Evolutionary conservation across 2,329 filamentous ascomycete genomes (phyloP), one percentile per base, ranked within the genome.

Genomic region (Fusarium chaquense): DNA sequence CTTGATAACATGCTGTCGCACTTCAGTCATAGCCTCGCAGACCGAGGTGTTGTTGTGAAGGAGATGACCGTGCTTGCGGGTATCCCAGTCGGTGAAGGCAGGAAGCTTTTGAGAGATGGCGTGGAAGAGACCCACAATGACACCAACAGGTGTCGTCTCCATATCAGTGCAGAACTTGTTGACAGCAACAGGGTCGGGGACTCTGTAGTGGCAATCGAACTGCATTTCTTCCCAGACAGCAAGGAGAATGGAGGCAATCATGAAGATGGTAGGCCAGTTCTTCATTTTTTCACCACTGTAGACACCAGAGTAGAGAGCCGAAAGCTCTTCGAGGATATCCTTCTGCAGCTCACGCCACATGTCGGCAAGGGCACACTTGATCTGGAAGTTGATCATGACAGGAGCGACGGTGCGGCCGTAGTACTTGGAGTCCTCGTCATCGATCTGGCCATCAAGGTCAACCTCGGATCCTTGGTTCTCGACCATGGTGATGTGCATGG

Each of bases 361-460:
- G 76, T 97, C 94, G 71, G 94, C 95, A 83, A 98, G 90, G 57
- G 94, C 94, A 76, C 93, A 96, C 87, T 98, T 98, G 85, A 98
- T 94, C 84, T 98, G 93, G 88, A 98, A 98, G 85, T 98, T 98
- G 88, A 98, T 97, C 94, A 98, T 97, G 78, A 98, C 94, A 15
- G 95, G 95, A 18, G 95, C 95, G 68, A 97, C 90, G 36, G 91
- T 94, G 84, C 95, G 95, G 76, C 94, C 94, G 75, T 88, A 91
- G 85, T 91, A 98, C 79, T 93, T 96, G 71, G 93, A 97, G 56
- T 91, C 88, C 75, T 93, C 89, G 76, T 96, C 92, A 53, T 95
- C 90, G 70, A 98, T 95, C 83, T 93, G 91, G 70, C 94, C 95
- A 57, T 92, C 86, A 77, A 94, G 85, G 26, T 85, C 83, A 68